Percentiles rank a stretch among this genome's conserved stretches.
phyloP scores from a whole-genome alignment of 441 rosid genomes.

The Jatropha multifida region DNA sequence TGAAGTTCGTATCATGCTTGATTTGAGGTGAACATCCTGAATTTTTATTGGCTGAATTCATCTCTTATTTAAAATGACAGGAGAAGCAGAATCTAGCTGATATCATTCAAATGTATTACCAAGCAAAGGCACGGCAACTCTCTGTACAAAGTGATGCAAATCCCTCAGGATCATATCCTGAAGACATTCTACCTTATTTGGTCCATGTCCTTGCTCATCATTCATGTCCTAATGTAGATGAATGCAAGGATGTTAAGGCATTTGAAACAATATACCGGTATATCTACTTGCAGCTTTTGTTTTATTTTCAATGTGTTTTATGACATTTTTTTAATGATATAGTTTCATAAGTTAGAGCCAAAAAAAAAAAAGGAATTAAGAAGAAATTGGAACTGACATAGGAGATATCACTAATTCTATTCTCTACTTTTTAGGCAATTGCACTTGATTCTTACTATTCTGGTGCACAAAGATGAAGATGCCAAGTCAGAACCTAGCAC shows the following conservation, averaged over 20 bases:
- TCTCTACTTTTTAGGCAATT: conserved; percentile 62
- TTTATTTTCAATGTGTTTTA: conserved; percentile 11
- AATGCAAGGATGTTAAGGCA: conserved; percentile 85
- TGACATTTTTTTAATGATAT: conserved; percentile 1
- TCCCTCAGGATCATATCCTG: conserved; percentile 57
- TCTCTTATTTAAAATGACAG: conserved; percentile 48
- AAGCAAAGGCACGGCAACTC: conserved; percentile 78
- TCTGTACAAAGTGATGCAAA: conserved; percentile 70
- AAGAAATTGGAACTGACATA: not conserved
- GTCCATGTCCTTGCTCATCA: conserved; percentile 92
- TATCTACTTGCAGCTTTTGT: conserved; percentile 14
- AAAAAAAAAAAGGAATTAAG: not conserved
- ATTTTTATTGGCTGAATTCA: conserved; percentile 12
- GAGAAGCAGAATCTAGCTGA: conserved; percentile 89
- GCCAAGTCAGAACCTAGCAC: conserved; percentile 62
- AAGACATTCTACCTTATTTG: conserved; percentile 67
- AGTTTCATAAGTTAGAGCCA: conserved; percentile 1
- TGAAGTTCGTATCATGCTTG: conserved; percentile 6
- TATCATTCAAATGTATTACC: conserved; percentile 81
- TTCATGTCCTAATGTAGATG: conserved; percentile 78
- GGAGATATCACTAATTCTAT: conserved; percentile 6
- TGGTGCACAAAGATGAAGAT: conserved; percentile 87
- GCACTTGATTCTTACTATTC: conserved; percentile 65
- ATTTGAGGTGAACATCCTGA: conserved; percentile 18
- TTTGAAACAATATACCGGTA: conserved; percentile 87